These are phyloP conservation scores for Aleurites moluccanus DNA, from an alignment of 441 rosid species.

Conservation along the genomic window DNA sequence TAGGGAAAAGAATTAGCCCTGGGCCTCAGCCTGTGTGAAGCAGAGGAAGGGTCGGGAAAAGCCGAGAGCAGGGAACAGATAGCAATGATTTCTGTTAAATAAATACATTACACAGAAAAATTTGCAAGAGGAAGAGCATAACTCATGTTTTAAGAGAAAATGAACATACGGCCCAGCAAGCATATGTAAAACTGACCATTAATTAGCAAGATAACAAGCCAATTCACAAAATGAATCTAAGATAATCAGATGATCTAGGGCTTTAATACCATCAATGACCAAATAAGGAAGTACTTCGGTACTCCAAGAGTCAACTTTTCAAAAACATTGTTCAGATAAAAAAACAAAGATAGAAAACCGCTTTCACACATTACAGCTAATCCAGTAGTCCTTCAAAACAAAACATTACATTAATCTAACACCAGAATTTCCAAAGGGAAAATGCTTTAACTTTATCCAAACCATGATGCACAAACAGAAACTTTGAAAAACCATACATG, in stretches of 20 bases:
- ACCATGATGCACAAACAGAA: background rate
- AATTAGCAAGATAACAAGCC: background rate
- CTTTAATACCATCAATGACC: no score
- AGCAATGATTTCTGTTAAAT: background rate
- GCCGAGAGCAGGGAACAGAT: background rate
- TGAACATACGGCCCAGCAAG: background rate
- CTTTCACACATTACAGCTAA: background rate
- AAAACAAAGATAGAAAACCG: background rate
- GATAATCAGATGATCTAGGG: background rate
- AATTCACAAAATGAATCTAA: background rate
- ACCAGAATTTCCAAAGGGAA: background rate
- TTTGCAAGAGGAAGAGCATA: background rate
- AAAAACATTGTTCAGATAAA: background rate
- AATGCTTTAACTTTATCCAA: background rate
- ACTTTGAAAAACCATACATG: background rate
- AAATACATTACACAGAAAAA: background rate
- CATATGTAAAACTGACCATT: background rate
- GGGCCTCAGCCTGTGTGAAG: no score
- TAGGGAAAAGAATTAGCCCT: background rate
- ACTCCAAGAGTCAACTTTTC: background rate
- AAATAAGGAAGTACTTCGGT: no score
- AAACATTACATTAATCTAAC: background rate
- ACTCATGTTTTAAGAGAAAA: background rate
- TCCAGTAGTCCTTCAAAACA: background rate
- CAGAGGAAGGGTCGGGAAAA: background rate